Evolutionary conservation across 805 yeast genomes (phyloP).

Genomic region (Alloascoidea hylecoeti): DNA sequence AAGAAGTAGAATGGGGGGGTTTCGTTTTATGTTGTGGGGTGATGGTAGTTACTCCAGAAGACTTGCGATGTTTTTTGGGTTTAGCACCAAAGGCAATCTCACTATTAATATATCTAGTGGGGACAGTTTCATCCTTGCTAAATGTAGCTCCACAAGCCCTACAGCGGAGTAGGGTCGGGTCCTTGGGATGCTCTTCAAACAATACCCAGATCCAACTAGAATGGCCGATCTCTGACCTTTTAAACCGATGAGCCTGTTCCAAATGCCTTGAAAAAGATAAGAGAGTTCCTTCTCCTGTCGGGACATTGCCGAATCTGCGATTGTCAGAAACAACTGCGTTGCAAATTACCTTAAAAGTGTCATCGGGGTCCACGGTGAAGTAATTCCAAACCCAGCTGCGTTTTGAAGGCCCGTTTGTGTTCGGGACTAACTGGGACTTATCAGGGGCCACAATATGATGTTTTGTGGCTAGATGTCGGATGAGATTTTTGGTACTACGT

Average conservation of each 20-base stretch:
- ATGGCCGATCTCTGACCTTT: background rate
- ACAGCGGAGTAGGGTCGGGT: background rate
- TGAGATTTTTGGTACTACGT: constrained; percentile 1
- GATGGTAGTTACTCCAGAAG: too few species aligned
- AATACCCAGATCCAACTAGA: background rate
- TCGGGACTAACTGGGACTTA: too few species aligned
- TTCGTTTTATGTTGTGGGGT: too few species aligned
- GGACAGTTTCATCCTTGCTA: constrained; percentile 1
- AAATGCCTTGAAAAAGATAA: background rate
- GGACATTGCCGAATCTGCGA: background rate
- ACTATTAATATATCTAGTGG: background rate
- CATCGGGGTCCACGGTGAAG: constrained; percentile 1
- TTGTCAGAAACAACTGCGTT: background rate
- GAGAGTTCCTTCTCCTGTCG: background rate
- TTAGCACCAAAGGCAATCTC: background rate
- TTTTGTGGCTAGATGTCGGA: background rate
- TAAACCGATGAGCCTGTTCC: background rate
- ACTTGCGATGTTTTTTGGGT: background rate
- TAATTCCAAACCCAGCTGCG: constrained; percentile 1
- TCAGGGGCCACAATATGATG: background rate
- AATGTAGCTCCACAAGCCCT: background rate
- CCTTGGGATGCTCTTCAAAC: background rate
- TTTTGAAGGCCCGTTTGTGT: too few species aligned
- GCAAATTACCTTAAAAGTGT: background rate
- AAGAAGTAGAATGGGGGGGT: background rate